These are phyloP conservation scores for Discostella stelligera DNA, from an alignment of 352 stramenopile genomes.

Conservation along the genomic window DNA sequence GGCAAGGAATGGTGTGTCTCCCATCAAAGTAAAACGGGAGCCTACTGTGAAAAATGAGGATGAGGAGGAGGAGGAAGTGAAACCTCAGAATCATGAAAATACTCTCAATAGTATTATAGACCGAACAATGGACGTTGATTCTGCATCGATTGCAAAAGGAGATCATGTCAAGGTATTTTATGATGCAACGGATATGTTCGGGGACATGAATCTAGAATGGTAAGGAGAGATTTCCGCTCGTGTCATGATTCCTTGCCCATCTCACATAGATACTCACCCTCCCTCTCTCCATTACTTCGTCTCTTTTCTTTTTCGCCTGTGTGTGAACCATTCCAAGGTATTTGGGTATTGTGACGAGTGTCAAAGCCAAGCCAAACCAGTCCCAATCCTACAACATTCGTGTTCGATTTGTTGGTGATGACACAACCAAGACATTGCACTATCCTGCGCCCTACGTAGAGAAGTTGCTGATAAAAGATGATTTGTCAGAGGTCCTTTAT, in stretches of 20 bases:
- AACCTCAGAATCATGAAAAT: too few relatives aligned
- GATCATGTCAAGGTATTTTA: slow-evolving; percentile 32
- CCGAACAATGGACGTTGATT: background rate
- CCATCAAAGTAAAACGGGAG: too few relatives aligned
- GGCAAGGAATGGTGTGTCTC: too few relatives aligned
- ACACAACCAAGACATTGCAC: background rate
- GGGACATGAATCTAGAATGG: slow-evolving; percentile 24
- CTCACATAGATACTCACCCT: too few relatives aligned
- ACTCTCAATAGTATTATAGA: too few relatives aligned
- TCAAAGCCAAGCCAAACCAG: background rate
- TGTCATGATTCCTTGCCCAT: background rate
- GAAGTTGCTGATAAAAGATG: slow-evolving; percentile 1
- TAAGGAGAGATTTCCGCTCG: slow-evolving; percentile 4
- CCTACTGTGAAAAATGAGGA: too few relatives aligned
- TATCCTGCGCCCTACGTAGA: slow-evolving; percentile 10
- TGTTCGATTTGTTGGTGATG: slow-evolving; percentile 1
- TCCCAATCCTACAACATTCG: slow-evolving; percentile 1
- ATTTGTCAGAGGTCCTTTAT: slow-evolving; percentile 7
- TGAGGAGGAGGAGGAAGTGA: too few relatives aligned
- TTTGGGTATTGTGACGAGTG: slow-evolving; percentile 16
- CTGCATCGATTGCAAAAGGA: slow-evolving; percentile 18
- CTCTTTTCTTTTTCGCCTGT: background rate
- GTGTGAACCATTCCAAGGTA: slow-evolving; percentile 7
- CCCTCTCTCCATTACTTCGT: too few relatives aligned
- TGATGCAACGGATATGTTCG: slow-evolving; percentile 27